Evolutionary conservation across 1,139 yeast species (phyloP).

Genomic region (Debaryomyces fabryi): DNA sequence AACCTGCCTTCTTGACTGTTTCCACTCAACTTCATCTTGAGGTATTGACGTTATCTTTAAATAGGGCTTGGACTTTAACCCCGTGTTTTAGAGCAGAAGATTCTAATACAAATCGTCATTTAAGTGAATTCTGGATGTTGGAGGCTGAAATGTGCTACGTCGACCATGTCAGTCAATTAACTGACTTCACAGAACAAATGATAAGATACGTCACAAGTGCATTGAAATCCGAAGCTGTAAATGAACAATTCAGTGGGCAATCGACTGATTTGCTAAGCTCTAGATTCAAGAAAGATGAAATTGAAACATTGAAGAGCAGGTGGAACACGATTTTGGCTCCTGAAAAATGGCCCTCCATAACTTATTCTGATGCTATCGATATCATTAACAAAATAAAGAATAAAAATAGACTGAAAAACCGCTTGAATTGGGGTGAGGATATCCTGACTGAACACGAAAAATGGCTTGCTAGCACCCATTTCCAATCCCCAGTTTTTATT

Average conservation of each 20-base stretch:
- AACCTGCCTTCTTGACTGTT: conserved; percentile 74
- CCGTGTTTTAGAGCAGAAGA: conserved; percentile 96
- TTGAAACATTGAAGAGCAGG: conserved; percentile 26
- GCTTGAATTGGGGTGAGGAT: conserved; percentile 66
- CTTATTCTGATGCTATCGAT: conserved; percentile 75
- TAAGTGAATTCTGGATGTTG: conserved; percentile 97
- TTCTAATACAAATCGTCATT: conserved; percentile 87
- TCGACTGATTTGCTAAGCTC: conserved; percentile 47
- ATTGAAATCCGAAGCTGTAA: conserved; percentile 21
- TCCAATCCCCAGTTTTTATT: conserved; percentile 79
- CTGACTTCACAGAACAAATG: conserved; percentile 70
- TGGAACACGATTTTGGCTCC: conserved; percentile 36
- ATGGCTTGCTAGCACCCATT: conserved; percentile 75
- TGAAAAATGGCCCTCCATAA: conserved; percentile 66
- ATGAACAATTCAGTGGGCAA: conserved; percentile 19
- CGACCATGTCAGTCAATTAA: conserved; percentile 58
- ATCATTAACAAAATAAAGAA: conserved; percentile 41
- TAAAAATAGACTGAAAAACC: conserved; percentile 26
- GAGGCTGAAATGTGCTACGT: conserved; percentile 87
- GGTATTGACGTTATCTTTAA: conserved; percentile 70
- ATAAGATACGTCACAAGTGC: conserved; percentile 53
- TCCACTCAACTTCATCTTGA: conserved; percentile 93
- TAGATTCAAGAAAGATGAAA: conserved; percentile 39
- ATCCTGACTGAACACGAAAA: conserved; percentile 88
- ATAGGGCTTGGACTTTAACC: conserved; percentile 83